Evolutionary conservation across 495 filamentous ascomycete genomes (phyloP), one percentile per base, ranked within the genome.

Genomic region (Rostrohypoxylon terebratum): DNA sequence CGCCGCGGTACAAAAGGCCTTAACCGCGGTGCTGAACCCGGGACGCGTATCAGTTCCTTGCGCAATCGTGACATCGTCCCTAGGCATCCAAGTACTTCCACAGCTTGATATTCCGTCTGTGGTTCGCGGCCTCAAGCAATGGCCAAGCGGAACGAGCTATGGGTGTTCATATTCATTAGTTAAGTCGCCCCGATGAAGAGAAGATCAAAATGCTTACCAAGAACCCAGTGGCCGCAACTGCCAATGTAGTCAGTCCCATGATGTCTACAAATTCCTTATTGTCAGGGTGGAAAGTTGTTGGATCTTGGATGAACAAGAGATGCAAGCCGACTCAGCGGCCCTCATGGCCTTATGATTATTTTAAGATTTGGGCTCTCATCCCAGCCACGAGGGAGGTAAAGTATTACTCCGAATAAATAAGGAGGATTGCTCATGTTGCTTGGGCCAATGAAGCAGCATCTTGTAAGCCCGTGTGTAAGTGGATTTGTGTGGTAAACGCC

Each of bases 81-180:
- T 63, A 6, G 75, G 60, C 69, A 78, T 78, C 77, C 77, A 78
- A 5, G 53, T 61, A 16, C 11, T 61, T n/a, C 66, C 66, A 28
- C 77, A 78, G 64, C 75, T 77, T 10, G 77, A 78, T 60, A 78
- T 77, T 33, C 36, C 75, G 62, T 78, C 72, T 1, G 69, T 78
- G 16, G 57, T 47, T 11, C 44, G 44, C 55, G 57, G 16, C 4
- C 25, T 23, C 31, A 42, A 23, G 13, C 61, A 44, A 3, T 33
- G 28, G 13, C 36, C 68, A 57, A 61, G 10, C 14, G 68, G 57
- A 16, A 71, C 21, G 10, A 45, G 53, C 61, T 71, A 47, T 7
- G 20, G 28, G 34, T 10, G 34, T 13, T 20, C 23, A 28, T 28
- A 5, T 25, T 59, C 13, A 4, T 70, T 47, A 70, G 61, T 16